Base-by-base conservation (phyloP, 805 yeast genomes). In the Zygosaccharomyces bailii region DNA sequence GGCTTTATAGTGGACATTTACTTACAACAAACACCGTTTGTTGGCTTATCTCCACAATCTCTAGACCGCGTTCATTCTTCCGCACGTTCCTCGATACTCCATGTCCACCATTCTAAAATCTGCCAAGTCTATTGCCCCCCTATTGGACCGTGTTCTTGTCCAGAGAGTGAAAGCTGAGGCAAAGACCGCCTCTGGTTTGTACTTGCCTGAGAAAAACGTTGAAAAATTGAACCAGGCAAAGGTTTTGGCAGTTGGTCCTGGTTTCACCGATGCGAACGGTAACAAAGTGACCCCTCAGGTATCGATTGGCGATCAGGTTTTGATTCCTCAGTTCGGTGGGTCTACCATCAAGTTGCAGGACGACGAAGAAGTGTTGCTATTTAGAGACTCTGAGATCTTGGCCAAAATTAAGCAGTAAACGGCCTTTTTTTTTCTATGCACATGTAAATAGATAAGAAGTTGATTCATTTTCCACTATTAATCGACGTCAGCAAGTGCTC, bases 231-330 rank as follows among this genome's bases (percentile, higher is more conserved):
- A 86, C 75, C 86, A 88, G 70, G 99, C 90, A 50, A 82, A 82
- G 44, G 98, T 91, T 41, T 70, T 91, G 53, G 91, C 98, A 47
- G 88, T 90, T 53, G 99, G 99, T 50, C 98, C 98, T 44, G 99
- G 99, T 56, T 75, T 78, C 64, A 71, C 82, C 48, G 84, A 85
- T 71, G 71, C 77, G 47, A 78, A 81, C 46, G 98, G 98, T 53
- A 74, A 82, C 61, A 67, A 80, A 53, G 74, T 87, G 45, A 74
- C 80, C 43, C 82, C 90, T 49, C 74, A 82, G 55, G 96, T 93
- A 47, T 73, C 79, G 63, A 80, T 86, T 37, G 99, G 99, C 59
- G 99, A 93, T 73, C 81, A 83, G 60, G 98, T 93, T 38, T 74
- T 93, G 74, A 87, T 93, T 63, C 98, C 98, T 53, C 80, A 84